A percentile compares a stretch with the other conserved stretches of the same genome.
These are phyloP conservation scores for Plasmodium cynomolgi DNA, from an alignment of 169 alveolate species.

Conservation along the genomic window DNA sequence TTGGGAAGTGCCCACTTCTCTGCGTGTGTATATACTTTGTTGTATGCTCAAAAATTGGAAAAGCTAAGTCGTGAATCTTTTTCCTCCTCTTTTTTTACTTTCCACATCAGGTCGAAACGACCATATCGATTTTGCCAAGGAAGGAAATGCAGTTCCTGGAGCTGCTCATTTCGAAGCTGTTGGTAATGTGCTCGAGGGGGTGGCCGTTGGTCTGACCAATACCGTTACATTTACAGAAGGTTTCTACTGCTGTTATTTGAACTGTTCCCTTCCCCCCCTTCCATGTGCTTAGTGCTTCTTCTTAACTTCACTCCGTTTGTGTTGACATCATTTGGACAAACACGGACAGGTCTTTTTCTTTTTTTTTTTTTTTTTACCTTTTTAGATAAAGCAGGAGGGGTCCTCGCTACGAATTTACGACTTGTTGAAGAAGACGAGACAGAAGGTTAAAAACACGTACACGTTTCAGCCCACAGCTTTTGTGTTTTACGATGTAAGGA, in stretches of 20 bases:
- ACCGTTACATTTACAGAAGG: not conserved
- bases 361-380: not conserved
- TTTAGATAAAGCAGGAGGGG: conserved; percentile 85
- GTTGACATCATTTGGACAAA: not conserved
- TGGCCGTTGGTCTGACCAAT: not conserved
- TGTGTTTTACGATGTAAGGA: conserved; percentile 82
- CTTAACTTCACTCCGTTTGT: not conserved
- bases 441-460: conserved; percentile 76
- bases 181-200: conserved; percentile 61
- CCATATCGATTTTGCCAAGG: conserved; percentile 77
- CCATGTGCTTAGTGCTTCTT: not conserved
- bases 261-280: not conserved
- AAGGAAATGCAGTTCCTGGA: conserved; percentile 83
- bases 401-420: conserved; percentile 80
- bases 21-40: not conserved
- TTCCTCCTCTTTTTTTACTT: not conserved
- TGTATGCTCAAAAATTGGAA: not conserved
- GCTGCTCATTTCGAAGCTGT: conserved; percentile 80
- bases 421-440: conserved; percentile 77
- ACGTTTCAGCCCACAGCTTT: conserved; percentile 83
- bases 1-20: not conserved
- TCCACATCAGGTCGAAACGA: conserved; percentile 69
- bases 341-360: not conserved
- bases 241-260: not conserved
- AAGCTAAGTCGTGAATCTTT: not conserved